Base-by-base conservation (phyloP, 2,329 filamentous ascomycete genomes). In the Diaporthe destruens region DNA sequence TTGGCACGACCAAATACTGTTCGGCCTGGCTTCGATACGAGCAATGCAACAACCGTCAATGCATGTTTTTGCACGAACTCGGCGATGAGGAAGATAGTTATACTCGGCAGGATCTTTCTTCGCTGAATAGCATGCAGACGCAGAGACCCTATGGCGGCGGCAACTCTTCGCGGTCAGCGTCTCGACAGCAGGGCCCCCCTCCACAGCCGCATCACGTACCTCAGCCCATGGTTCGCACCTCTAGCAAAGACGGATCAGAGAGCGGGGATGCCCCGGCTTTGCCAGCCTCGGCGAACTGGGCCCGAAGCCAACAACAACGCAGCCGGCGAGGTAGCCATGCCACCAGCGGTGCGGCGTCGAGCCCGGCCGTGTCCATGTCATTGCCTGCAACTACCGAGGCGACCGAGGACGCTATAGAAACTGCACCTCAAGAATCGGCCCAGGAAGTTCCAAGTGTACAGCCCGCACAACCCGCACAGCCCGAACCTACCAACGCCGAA, bases 81-180 rank as follows among this genome's bases (percentile, higher is more conserved):
- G 97, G 96, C n/a, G 96, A 99, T 79, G 96, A 98, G 77, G 96
- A 96, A 76, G 96, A 98, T 79, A 98, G 95, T 83, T 98, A 98
- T 80, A 97, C 94, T 11, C 90, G 96, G 61, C 95, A 98, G 80
- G 96, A 98, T 81, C 84, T 98, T 49, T 98, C 96, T 1, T 97
- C 95, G 23, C 94, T 98, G 87, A 98, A 98, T 78, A 96, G 94
- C 74, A 91, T 95, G 71, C 93, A 92, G 75, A 95, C 93, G 1
- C 94, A 94, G 77, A 89, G 92, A 47, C 91, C 91, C 1, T 84
- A 93, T 66, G 68, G 55, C n/a, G 71, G 63, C 11, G 86, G 83
- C 39, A 83, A 86, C 16, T 88, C 89, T 7, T 86, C 86, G 18
- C 86, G 88, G 23, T 84, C 87, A 8, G 85, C 85, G 25, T 88